Evolutionary conservation across 2,329 filamentous ascomycete genomes (phyloP), one percentile per base, ranked within the genome.

Genomic region (Pseudogymnoascus sp.): DNA sequence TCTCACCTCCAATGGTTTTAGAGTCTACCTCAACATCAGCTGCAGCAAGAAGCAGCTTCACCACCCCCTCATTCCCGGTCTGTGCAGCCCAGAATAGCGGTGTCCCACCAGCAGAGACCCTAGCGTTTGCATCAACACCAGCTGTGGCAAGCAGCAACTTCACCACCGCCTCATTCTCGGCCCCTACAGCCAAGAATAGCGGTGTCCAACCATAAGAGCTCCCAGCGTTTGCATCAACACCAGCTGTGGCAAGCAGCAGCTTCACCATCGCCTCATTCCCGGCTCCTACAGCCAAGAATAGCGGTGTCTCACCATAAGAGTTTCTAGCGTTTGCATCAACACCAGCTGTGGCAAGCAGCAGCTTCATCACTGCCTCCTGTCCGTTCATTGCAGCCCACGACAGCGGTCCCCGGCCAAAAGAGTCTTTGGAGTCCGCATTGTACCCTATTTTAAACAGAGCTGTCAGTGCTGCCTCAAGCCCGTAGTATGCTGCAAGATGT

Each of bases 401-500:
- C 33, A 67, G 61, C 6, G 72, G 63, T 1, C 70, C 72, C 28
- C 50, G 28, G 69, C 60, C 15, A 68, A 66, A 43, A 72, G 68
- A 60, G 68, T 70, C 36, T 61, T 33, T 39, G 33, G 22, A 50
- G 30, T 62, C 43, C n/a, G 59, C 30, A 43, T 60, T 37, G 15
- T 37, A 8, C n/a, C 65, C 63, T 1, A 61, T 57, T 28, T 43
- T 47, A n/a, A 61, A 62, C 35, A 61, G 57, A 20, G 12, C 35
- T 35, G 57, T 58, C 14, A 63, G 39, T 9, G 25, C 37, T 9
- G 37, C 38, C 22, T 39, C 14, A 33, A 69, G 22, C 28, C 68
- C 69, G 58, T 70, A 70, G 20, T 63, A 67, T 64, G 67, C 67
- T 15, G 65, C 66, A 30, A 71, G 41, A 36, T 71, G 67, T 20